Conservation (phyloP, 2,329 filamentous ascomycete genomes). For the Colletotrichum paranaense region DNA sequence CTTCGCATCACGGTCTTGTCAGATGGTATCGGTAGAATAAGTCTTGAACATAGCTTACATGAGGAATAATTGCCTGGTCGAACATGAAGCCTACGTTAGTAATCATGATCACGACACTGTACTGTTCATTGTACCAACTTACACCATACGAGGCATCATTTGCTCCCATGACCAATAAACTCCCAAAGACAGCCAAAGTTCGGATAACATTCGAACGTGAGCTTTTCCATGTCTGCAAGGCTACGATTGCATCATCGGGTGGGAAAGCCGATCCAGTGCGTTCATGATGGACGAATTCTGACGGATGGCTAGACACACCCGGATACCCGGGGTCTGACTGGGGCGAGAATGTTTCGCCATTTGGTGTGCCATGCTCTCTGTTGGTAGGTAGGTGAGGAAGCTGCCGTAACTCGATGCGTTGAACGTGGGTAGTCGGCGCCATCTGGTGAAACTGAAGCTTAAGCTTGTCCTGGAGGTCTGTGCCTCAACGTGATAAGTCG, state of each 20-base stretch:
- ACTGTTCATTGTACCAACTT: constrained; percentile 42
- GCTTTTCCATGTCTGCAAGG: constrained; percentile 71
- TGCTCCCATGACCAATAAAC: constrained; percentile 73
- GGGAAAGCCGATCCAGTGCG: background rate
- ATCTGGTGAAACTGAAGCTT: background rate
- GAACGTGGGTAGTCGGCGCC: background rate
- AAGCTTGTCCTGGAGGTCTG: background rate
- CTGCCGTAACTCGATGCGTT: background rate
- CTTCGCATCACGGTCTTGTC: background rate
- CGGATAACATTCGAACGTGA: constrained; percentile 68
- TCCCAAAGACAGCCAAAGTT: constrained; percentile 68
- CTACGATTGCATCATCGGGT: background rate
- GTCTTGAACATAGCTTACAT: constrained; percentile 40
- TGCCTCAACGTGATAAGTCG: background rate
- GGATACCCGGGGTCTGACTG: background rate
- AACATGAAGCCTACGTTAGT: background rate
- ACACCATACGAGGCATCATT: constrained; percentile 76
- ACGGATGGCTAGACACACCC: background rate
- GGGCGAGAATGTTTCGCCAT: background rate
- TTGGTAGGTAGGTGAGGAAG: background rate
- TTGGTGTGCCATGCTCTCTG: background rate
- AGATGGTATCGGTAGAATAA: background rate
- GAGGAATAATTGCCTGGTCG: constrained; percentile 51
- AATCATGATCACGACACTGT: background rate
- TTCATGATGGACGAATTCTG: background rate